Base-by-base conservation (phyloP, 2,329 filamentous ascomycete species). In the Ophiosphaerella herpotricha region DNA sequence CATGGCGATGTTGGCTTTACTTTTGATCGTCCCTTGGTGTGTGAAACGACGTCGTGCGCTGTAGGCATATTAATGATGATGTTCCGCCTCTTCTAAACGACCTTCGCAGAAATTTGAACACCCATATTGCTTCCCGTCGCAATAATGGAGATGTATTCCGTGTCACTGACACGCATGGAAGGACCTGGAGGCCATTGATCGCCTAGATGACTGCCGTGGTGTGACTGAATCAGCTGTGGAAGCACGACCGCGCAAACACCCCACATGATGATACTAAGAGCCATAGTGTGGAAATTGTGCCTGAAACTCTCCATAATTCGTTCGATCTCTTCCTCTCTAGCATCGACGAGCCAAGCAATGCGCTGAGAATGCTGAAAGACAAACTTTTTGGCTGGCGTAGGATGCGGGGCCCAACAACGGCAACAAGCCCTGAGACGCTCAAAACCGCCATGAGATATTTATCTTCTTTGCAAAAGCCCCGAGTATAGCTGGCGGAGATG, bases 51-150 rank as follows among this genome's bases (percentile, higher is more conserved):
- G 31, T 5, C 50, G 39, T 33, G 29, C 18, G 24, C 7, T 31
- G 7, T 39, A 39, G 5, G 37, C 36, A 23, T 40, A 13, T 7
- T 36, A 26, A 26, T 48, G 48, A 5, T 51, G 16, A 11, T 32
- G 13, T 36, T 52, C 43, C 29, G 53, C 41, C n/a, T 49, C 53
- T 1, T 34, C 35, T 6, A 43, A 24, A 8, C 33, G 38, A 7
- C 39, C 34, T 45, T 55, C 38, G 13, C 12, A 24, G 7, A 41
- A 33, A 52, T 31, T 11, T 23, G 21, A 16, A 75, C 60, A 40
- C 74, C 73, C 31, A 74, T 60, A 31, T 49, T 55, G 23, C 41
- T 52, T 35, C n/a, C 29, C 8, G 35, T 36, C 12, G 29, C 8
- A 14, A 49, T 38, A 3, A 50, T 9, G 6, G 41, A n/a, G 13